A percentile compares a stretch with the other conserved stretches of the same genome.
Evolutionary conservation across 2,329 filamentous ascomycete species (phyloP).

Genomic region (Botryosphaeria dothidea): DNA sequence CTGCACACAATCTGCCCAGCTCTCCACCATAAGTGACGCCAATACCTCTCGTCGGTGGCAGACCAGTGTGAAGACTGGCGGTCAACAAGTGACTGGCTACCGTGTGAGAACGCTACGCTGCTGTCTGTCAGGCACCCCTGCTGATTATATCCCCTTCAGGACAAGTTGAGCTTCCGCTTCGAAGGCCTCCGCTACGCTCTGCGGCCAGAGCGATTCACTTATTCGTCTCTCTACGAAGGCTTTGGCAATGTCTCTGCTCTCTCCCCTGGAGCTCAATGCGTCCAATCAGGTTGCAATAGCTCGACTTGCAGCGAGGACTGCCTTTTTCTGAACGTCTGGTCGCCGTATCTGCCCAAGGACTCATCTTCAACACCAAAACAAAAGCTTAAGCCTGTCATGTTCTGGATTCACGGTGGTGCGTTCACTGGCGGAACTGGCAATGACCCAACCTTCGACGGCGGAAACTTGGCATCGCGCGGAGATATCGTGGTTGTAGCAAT

Average conservation of each 20-base stretch:
- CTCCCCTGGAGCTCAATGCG: slow-evolving; percentile 41
- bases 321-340: slow-evolving; percentile 44
- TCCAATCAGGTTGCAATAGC: slow-evolving; percentile 38
- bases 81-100: slow-evolving; percentile 24
- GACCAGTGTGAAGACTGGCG: slow-evolving; percentile 23
- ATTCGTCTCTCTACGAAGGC: slow-evolving; percentile 43
- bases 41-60: slow-evolving; percentile 24
- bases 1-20: slow-evolving; percentile 26
- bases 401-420: slow-evolving; percentile 50
- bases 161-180: slow-evolving; percentile 54
- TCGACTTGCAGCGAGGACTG: slow-evolving; percentile 44
- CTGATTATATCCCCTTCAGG: slow-evolving; percentile 21
- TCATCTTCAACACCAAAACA: slow-evolving; percentile 22
- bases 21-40: slow-evolving; percentile 22
- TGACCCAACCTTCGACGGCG: slow-evolving; percentile 36
- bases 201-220: slow-evolving; percentile 47
- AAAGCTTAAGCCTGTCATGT: slow-evolving; percentile 48
- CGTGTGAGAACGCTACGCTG: neutral
- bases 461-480: slow-evolving; percentile 28
- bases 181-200: slow-evolving; percentile 51
- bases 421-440: slow-evolving; percentile 44
- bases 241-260: slow-evolving; percentile 35
- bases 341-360: slow-evolving; percentile 33
- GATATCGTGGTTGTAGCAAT: slow-evolving; percentile 43
- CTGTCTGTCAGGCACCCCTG: slow-evolving; percentile 29